Conservation (phyloP, 1,139 yeast species). For the Barnettozyma hawaiiensis region DNA sequence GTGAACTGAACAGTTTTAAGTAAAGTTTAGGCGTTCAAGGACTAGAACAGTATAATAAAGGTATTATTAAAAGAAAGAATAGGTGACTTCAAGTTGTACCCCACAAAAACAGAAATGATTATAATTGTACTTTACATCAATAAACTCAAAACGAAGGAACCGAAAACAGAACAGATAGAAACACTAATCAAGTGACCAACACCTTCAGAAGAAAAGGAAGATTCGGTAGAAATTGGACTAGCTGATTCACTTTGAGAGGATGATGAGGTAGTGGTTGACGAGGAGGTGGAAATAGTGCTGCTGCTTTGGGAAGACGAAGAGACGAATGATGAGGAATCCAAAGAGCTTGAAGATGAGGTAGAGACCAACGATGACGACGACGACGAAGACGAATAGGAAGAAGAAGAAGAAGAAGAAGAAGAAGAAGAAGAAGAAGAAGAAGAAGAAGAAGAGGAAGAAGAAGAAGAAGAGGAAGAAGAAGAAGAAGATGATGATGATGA, state of each 20-base stretch:
- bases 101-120: background rate
- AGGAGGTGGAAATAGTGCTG: background rate
- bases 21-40: background rate
- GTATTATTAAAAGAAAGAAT: no score
- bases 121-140: background rate
- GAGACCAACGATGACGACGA: constrained; percentile 1
- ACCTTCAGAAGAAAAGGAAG: constrained; percentile 29
- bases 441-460: background rate
- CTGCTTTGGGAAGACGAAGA: background rate
- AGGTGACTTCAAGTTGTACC: no score
- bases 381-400: constrained; percentile 1
- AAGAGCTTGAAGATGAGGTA: constrained; percentile 1
- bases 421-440: constrained; percentile 2
- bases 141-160: constrained; percentile 2
- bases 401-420: background rate
- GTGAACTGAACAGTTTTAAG: background rate
- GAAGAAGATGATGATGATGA: constrained; percentile 2
- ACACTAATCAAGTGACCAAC: constrained; percentile 1
- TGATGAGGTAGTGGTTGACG: background rate
- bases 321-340: background rate
- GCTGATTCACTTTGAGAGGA: constrained; percentile 15
- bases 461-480: background rate
- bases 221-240: constrained; percentile 20
- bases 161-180: constrained; percentile 1
- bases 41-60: background rate